phyloP scores from a whole-genome alignment of 768 basidiomycete species.

The Scleroderma bovista region DNA sequence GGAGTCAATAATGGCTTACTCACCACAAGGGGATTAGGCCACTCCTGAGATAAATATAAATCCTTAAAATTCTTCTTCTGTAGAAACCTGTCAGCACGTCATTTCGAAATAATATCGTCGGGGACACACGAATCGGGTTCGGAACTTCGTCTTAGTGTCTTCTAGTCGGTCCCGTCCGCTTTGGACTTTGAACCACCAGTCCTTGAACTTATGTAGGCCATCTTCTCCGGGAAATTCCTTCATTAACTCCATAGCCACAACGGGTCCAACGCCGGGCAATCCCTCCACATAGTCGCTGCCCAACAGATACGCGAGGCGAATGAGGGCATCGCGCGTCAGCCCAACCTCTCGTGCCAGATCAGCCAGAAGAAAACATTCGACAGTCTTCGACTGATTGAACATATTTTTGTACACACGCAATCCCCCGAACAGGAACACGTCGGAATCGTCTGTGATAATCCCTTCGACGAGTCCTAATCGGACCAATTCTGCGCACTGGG shows the following conservation, averaged over 20 bases:
- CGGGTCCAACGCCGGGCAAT: slow-evolving; percentile 86
- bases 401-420: slow-evolving; percentile 97
- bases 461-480: slow-evolving; percentile 86
- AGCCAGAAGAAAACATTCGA: slow-evolving; percentile 85
- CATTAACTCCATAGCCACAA: slow-evolving; percentile 92
- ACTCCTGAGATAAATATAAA: slow-evolving; percentile 73
- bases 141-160: slow-evolving; percentile 73
- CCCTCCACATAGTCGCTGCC: slow-evolving; percentile 98
- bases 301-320: slow-evolving; percentile 87
- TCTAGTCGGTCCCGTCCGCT: slow-evolving; percentile 75
- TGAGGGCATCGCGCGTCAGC: slow-evolving; percentile 77
- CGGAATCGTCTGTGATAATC: slow-evolving; percentile 98
- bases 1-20: slow-evolving; percentile 22
- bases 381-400: slow-evolving; percentile 99
- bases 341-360: slow-evolving; percentile 88
- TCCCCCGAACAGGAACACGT: slow-evolving; percentile 97
- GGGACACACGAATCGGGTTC: slow-evolving; percentile 74
- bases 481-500: slow-evolving; percentile 93
- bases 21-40: slow-evolving; percentile 92
- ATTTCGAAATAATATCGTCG: slow-evolving; percentile 8
- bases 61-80: slow-evolving; percentile 90
- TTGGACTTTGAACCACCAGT: slow-evolving; percentile 95
- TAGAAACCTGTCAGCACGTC: slow-evolving; percentile 8
- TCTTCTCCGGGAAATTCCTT: slow-evolving; percentile 87
- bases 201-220: slow-evolving; percentile 80